Evolutionary conservation across 371 early-diverging fungal species (phyloP).

Genomic region (Massospora cicadina): DNA sequence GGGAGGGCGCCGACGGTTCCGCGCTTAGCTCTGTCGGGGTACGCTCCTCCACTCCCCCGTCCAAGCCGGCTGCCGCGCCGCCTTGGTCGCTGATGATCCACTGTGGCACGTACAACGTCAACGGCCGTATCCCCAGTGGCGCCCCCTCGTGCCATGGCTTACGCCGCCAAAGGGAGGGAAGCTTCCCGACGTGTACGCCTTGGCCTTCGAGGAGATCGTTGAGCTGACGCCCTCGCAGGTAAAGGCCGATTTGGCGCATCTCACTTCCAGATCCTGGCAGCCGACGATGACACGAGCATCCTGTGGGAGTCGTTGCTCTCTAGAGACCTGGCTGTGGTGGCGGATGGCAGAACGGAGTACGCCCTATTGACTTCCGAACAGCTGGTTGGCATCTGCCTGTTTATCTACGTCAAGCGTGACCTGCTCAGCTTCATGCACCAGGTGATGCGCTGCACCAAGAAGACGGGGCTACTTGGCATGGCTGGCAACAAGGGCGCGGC

Average conservation of each 20-base stretch:
- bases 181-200: constrained; percentile 62
- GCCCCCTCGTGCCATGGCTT: constrained; percentile 50
- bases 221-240: constrained; percentile 52
- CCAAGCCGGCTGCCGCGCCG: not conserved
- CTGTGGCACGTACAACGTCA: constrained; percentile 80
- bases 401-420: constrained; percentile 2
- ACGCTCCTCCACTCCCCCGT: not conserved
- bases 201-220: constrained; percentile 92
- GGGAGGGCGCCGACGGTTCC: not conserved
- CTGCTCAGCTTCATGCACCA: not conserved
- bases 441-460: not conserved
- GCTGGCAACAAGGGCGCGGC: constrained; percentile 77
- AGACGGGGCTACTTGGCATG: constrained; percentile 5
- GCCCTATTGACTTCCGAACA: constrained; percentile 1
- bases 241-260: not conserved
- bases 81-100: constrained; percentile 24
- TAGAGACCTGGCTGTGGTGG: not conserved
- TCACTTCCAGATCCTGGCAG: constrained; percentile 13
- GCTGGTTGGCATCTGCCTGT: constrained; percentile 5
- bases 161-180: constrained; percentile 24
- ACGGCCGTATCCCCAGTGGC: constrained; percentile 50
- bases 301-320: not conserved
- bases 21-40: not conserved
- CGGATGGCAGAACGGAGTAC: not conserved
- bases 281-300: not conserved